Conservation (phyloP, 306 rosid species). For the Pterocarpus santalinus region DNA sequence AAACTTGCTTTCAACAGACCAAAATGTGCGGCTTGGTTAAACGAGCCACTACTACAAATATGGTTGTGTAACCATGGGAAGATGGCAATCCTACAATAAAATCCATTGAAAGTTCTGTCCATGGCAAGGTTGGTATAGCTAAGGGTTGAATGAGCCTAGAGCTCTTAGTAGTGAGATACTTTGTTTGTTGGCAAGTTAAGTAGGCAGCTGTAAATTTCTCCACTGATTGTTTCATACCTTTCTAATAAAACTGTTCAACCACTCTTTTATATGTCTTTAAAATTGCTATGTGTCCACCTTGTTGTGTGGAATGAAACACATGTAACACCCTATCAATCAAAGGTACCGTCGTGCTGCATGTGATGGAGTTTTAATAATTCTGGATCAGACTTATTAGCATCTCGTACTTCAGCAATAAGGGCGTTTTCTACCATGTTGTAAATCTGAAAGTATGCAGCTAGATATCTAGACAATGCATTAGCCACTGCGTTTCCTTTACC, state of each 20-base stretch:
- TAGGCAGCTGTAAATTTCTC: too few species aligned
- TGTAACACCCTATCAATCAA: not conserved
- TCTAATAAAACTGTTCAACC: not conserved
- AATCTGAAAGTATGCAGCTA: too few species aligned
- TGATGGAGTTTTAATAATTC: not conserved
- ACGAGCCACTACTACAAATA: not conserved
- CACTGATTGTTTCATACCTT: not conserved
- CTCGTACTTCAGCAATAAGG: too few species aligned
- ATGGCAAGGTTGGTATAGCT: not conserved
- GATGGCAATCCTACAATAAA: not conserved
- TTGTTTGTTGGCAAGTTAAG: not conserved
- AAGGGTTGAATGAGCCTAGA: not conserved
- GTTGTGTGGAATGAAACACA: not conserved
- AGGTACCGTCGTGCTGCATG: not conserved
- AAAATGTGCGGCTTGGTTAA: not conserved
- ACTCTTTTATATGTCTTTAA: not conserved
- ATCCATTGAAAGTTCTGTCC: too few species aligned
- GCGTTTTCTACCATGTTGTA: too few species aligned
- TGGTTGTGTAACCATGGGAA: not conserved
- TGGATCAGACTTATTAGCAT: too few species aligned
- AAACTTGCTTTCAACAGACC: not conserved
- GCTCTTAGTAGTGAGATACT: not conserved
- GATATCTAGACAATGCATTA: too few species aligned
- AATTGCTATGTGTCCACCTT: not conserved
- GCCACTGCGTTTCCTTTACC: too few species aligned